phyloP scores from a whole-genome alignment of 148 eudicot genomes.

The Vaccinium darrowii region DNA sequence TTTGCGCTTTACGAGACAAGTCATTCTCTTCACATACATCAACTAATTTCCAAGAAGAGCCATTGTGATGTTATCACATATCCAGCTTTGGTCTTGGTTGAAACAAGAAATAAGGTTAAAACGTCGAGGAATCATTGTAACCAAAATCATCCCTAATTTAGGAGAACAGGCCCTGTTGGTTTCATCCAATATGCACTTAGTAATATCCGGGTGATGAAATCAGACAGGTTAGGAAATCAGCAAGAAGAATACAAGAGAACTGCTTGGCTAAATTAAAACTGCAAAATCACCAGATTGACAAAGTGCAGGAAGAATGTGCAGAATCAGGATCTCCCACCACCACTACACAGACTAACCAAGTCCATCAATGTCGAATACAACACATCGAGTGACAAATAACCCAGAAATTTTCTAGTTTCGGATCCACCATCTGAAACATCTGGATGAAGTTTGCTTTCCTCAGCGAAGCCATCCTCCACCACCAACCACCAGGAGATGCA shows the following conservation, averaged over 20 bases:
- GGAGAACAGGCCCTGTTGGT: neutral
- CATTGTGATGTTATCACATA: neutral
- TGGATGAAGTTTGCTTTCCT: constrained; percentile 41
- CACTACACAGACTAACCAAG: constrained; percentile 60
- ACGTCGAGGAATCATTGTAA: neutral
- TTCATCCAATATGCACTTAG: neutral
- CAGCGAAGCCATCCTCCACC: constrained; percentile 53
- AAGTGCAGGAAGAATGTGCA: neutral
- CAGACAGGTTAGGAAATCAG: neutral
- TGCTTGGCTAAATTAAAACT: neutral
- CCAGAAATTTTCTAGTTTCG: constrained; percentile 55
- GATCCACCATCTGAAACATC: constrained; percentile 38
- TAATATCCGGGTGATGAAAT: neutral
- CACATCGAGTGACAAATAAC: constrained; percentile 63
- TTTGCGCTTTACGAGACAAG: no score
- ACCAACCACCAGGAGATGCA: constrained; percentile 97
- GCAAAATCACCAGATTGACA: neutral
- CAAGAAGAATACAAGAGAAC: neutral
- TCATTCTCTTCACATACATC: no score
- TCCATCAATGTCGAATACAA: constrained; percentile 80
- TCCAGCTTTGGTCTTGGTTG: neutral
- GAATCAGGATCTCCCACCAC: constrained; percentile 41
- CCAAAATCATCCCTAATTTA: neutral
- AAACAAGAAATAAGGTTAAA: neutral
- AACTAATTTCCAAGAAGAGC: neutral